These are phyloP conservation scores for Trichoderma sp. DNA, from an alignment of 2,329 filamentous ascomycete species.

Conservation along the genomic window DNA sequence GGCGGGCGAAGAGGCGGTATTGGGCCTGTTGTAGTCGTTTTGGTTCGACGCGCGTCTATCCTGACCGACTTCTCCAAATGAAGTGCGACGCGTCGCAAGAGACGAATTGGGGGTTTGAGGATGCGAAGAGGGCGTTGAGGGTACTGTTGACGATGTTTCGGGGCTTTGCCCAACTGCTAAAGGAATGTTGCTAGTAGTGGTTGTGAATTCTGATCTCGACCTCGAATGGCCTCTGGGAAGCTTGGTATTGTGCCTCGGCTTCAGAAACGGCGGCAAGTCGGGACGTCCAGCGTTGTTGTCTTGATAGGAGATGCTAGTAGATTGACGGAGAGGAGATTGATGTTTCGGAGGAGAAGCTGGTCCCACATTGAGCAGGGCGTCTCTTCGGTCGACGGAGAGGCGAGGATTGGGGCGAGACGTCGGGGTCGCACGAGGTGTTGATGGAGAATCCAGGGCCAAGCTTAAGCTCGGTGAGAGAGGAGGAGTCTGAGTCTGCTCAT, in stretches of 20 bases:
- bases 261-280: slow-evolving; percentile 9
- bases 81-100: slow-evolving; percentile 8
- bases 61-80: slow-evolving; percentile 8
- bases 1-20: slow-evolving; percentile 24
- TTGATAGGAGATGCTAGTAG: slow-evolving; percentile 32
- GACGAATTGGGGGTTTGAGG: not conserved
- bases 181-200: slow-evolving; percentile 1
- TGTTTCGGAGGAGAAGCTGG: slow-evolving; percentile 32
- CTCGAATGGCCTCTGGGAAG: slow-evolving; percentile 18
- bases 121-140: not conserved
- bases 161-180: not conserved
- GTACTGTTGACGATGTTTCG: not conserved
- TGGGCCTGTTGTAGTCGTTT: slow-evolving; percentile 9
- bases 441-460: slow-evolving; percentile 18
- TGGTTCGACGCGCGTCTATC: not conserved
- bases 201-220: slow-evolving; percentile 12
- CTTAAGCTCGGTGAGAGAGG: slow-evolving; percentile 18
- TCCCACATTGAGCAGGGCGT: slow-evolving; percentile 31
- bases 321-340: slow-evolving; percentile 36
- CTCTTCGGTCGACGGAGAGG: slow-evolving; percentile 27
- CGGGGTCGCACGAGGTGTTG: slow-evolving; percentile 22
- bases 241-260: slow-evolving; percentile 16
- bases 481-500: slow-evolving; percentile 18
- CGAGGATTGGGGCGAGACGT: slow-evolving; percentile 25
- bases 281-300: slow-evolving; percentile 23